phyloP scores from a whole-genome alignment of 2,329 filamentous ascomycete genomes.

The Aspergillus caelatus region DNA sequence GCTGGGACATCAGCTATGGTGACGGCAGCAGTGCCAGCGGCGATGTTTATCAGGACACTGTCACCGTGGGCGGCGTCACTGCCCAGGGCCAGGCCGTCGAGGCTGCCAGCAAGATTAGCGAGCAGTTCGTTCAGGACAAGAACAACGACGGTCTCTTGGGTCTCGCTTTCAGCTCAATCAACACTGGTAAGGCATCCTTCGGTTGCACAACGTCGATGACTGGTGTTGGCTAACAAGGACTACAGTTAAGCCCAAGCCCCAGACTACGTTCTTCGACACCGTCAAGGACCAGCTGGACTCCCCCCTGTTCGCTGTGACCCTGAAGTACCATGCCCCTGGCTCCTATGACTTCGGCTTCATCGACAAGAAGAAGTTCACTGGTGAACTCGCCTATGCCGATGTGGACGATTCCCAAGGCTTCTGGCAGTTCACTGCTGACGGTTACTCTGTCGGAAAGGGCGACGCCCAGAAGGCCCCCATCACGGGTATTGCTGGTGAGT shows the following conservation, averaged over 20 bases:
- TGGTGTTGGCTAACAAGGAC: not conserved
- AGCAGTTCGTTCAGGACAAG: constrained; percentile 53
- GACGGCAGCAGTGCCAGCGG: constrained; percentile 67
- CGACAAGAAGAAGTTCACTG: constrained; percentile 61
- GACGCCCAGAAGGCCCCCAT: constrained; percentile 45
- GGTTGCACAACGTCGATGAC: not conserved
- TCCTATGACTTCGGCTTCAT: constrained; percentile 64
- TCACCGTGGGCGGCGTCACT: constrained; percentile 62
- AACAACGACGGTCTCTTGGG: constrained; percentile 64
- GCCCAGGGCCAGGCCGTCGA: constrained; percentile 67
- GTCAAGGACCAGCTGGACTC: constrained; percentile 54
- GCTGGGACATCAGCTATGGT: constrained; percentile 66
- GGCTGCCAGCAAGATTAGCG: constrained; percentile 62
- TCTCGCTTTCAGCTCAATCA: constrained; percentile 62
- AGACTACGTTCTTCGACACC: constrained; percentile 64
- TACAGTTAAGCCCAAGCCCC: constrained; percentile 49
- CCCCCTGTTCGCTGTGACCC: constrained; percentile 57
- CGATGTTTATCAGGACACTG: constrained; percentile 67
- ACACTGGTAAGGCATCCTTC: constrained; percentile 45
- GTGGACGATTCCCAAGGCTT: constrained; percentile 63
- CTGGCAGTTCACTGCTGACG: constrained; percentile 63
- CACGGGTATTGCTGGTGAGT: constrained; percentile 57
- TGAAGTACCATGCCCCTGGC: constrained; percentile 57
- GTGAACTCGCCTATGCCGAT: constrained; percentile 57
- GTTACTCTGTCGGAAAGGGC: constrained; percentile 57